phyloP scores from a whole-genome alignment of 768 basidiomycete genomes.

The Lentinula raphanica region DNA sequence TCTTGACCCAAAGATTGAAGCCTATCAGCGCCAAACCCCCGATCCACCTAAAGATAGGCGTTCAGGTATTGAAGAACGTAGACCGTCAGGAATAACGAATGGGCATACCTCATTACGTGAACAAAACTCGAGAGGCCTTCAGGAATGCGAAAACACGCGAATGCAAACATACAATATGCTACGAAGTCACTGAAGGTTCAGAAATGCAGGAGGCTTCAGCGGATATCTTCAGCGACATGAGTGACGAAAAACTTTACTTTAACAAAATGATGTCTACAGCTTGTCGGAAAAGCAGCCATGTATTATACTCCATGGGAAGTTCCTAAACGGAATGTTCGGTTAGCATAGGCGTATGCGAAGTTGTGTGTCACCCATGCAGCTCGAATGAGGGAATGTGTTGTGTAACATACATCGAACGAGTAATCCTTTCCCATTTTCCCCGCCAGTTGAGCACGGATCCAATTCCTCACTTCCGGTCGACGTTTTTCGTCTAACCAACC shows the following conservation, averaged over 20 bases:
- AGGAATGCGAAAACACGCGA: constrained; percentile 87
- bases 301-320: constrained; percentile 89
- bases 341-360: too few relatives aligned
- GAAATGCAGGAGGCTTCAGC: background rate
- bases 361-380: background rate
- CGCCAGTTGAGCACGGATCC: constrained; percentile 82
- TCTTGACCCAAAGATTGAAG: constrained; percentile 99
- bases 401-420: constrained; percentile 70
- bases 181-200: constrained; percentile 71
- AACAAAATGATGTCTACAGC: constrained; percentile 93
- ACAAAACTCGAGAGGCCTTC: constrained; percentile 64
- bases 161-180: constrained; percentile 92
- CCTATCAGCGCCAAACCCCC: constrained; percentile 79
- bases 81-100: background rate
- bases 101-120: constrained; percentile 68
- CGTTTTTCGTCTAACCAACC: constrained; percentile 87
- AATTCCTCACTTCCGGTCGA: constrained; percentile 58
- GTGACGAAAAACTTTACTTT: constrained; percentile 57
- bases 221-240: background rate
- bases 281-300: constrained; percentile 95
- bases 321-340: constrained; percentile 39
- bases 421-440: constrained; percentile 96
- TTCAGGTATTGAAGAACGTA: too few relatives aligned
- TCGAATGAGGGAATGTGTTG: background rate
- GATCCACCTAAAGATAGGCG: constrained; percentile 73